These are phyloP conservation scores for Sporothrix pseudoabietina DNA, from an alignment of 2,329 filamentous ascomycete genomes.

Conservation along the genomic window DNA sequence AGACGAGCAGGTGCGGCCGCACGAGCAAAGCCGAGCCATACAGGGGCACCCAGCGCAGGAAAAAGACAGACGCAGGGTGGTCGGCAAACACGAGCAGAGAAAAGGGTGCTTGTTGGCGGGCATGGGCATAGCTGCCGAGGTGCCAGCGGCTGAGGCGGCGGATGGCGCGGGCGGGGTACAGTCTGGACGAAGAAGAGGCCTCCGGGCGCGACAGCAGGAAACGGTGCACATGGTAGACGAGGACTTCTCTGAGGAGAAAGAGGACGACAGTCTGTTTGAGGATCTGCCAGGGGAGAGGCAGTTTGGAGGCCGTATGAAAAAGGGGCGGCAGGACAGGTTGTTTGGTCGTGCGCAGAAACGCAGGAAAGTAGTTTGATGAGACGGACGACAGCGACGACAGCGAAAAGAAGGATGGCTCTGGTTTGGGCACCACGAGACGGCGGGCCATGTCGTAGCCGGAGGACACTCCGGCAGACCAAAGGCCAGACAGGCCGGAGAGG, in stretches of 20 bases:
- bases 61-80: conserved; percentile 65
- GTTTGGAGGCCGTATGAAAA: conserved; percentile 52
- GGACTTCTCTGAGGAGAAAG: conserved; percentile 53
- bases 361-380: not conserved
- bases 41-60: conserved; percentile 64
- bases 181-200: conserved; percentile 32
- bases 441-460: not conserved
- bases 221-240: conserved; percentile 76
- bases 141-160: conserved; percentile 40
- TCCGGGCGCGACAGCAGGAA: conserved; percentile 53
- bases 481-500: conserved; percentile 36
- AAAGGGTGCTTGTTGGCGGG: conserved; percentile 58
- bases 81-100: conserved; percentile 67
- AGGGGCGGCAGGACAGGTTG: conserved; percentile 35
- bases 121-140: conserved; percentile 53
- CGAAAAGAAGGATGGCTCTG: not conserved
- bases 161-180: conserved; percentile 39
- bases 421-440: not conserved
- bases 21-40: conserved; percentile 67
- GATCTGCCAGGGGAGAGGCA: conserved; percentile 58
- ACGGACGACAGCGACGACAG: not conserved
- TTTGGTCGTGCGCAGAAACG: not conserved
- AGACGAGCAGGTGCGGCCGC: conserved; percentile 72
- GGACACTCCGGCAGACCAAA: not conserved
- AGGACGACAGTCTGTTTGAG: conserved; percentile 52